Evolutionary conservation across 2,329 filamentous ascomycete species (phyloP), one percentile per base, ranked within the genome.

Genomic region (Cyphellophora attinorum): DNA sequence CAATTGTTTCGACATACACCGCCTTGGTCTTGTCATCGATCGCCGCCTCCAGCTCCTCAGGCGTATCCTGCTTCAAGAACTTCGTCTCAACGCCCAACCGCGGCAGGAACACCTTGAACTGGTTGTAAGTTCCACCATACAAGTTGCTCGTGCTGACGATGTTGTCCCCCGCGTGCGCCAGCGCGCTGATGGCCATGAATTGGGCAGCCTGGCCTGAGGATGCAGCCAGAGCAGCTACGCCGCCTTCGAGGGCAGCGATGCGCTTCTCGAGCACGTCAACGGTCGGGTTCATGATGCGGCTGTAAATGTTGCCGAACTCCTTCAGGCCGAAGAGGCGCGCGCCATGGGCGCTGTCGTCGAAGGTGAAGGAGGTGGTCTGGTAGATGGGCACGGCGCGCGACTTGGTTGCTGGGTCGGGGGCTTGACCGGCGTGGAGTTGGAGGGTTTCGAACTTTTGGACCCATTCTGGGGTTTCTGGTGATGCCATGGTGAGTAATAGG

Each of bases 291-390:
- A 84, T 85, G 52, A 98, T 86, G 46, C 91, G 85, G 59, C 81
- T 91, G 72, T 98, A 98, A 60, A 96, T 93, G 65, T 96, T 96
- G 62, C 88, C 91, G 52, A 85, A 82, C 64, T 96, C 86, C 67
- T 96, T 93, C 60, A 98, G 83, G 56, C 85, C 84, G 57, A 98
- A 98, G 27, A 98, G 79, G 58, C 86, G 79, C 37, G 91, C 91
- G 42, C 85, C 91, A 54, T 96, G 91, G 32, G 86, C 89, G 33
- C 85, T 94, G 67, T 96, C 85, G 74, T 96, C 81, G 74, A 98
- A 98, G 34, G 76, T 77, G 62, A 70, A 98, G 53, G 85, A 94
- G n/a, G 81, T 89, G 4, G 88, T 88, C 11, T 89, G 86, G 58
- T 96, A 96, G 56, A 98, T 96, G 35, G 91, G 91, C 6, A 95